Percentiles rank a stretch among this genome's conserved stretches.
Evolutionary conservation across 2,329 filamentous ascomycete genomes (phyloP).

Genomic region (Phaeosphaeriaceae sp.): DNA sequence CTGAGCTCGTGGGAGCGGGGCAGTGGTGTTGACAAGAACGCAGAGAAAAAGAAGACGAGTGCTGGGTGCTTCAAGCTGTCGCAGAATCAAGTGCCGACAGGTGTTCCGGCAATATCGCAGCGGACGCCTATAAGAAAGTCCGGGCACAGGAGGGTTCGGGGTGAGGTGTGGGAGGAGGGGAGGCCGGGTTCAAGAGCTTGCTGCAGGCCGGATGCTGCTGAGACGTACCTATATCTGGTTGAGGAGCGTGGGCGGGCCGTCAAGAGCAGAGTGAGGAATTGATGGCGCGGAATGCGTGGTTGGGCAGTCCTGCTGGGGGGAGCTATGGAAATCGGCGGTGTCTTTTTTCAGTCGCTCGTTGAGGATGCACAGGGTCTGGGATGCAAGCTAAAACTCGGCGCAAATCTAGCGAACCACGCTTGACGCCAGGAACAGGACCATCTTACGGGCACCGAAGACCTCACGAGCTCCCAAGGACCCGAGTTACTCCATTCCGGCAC

Average conservation of each 20-base stretch:
- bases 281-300: constrained; percentile 21
- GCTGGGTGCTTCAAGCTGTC: not conserved
- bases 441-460: constrained; percentile 10
- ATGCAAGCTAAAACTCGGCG: constrained; percentile 27
- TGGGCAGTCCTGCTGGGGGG: constrained; percentile 20
- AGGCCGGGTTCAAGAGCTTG: constrained; percentile 24
- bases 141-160: constrained; percentile 22
- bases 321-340: constrained; percentile 36
- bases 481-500: constrained; percentile 5
- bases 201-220: constrained; percentile 12
- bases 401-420: constrained; percentile 16
- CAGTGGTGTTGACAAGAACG: not conserved
- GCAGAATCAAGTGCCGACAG: constrained; percentile 15
- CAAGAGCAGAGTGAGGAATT: constrained; percentile 18
- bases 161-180: constrained; percentile 27
- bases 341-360: constrained; percentile 47
- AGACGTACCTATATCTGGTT: constrained; percentile 46
- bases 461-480: constrained; percentile 3
- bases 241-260: constrained; percentile 20
- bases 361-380: constrained; percentile 30
- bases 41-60: not conserved
- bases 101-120: constrained; percentile 23
- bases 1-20: constrained; percentile 17
- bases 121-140: constrained; percentile 12
- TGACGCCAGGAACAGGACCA: constrained; percentile 17